Conservation (phyloP, 1,284 basidiomycete genomes). For the Phellopilus nigrolimitatus region DNA sequence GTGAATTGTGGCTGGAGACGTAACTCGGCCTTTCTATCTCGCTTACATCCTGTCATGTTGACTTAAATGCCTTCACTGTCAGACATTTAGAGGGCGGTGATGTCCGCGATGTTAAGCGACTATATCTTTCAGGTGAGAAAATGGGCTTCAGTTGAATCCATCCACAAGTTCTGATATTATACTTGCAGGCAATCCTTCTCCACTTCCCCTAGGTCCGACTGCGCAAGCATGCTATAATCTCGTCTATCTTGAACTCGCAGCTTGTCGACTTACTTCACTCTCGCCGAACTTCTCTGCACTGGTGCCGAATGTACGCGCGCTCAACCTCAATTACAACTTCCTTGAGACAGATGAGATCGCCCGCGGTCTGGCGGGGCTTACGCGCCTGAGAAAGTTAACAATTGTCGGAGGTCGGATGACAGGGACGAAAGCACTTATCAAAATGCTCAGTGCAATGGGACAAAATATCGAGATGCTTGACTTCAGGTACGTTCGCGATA, state of each 20-base stretch:
- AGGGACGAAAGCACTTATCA: slow-evolving; percentile 64
- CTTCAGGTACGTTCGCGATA: slow-evolving; percentile 69
- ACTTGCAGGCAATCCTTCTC: slow-evolving; percentile 40
- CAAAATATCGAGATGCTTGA: slow-evolving; percentile 80
- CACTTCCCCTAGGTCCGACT: slow-evolving; percentile 14
- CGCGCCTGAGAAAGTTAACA: slow-evolving; percentile 74
- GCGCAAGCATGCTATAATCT: slow-evolving; percentile 74
- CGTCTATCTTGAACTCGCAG: slow-evolving; percentile 90
- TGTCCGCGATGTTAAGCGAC: too few relatives aligned
- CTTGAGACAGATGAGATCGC: slow-evolving; percentile 53
- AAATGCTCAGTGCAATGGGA: slow-evolving; percentile 63
- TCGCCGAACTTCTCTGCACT: slow-evolving; percentile 63
- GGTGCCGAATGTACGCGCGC: slow-evolving; percentile 83
- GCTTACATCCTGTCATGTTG: not conserved
- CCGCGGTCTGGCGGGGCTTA: slow-evolving; percentile 65
- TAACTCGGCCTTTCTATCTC: not conserved
- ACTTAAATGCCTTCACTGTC: not conserved
- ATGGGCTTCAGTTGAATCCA: slow-evolving; percentile 33
- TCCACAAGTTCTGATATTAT: slow-evolving; percentile 29
- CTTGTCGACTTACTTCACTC: slow-evolving; percentile 77
- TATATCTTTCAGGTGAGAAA: too few relatives aligned
- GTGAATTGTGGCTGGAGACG: slow-evolving; percentile 19
- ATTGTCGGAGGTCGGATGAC: slow-evolving; percentile 82
- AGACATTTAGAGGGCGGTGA: too few relatives aligned
- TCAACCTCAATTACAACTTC: slow-evolving; percentile 97